Evolutionary conservation across 1,284 basidiomycete genomes (phyloP).

Genomic region (Moesziomyces globuligerus): DNA sequence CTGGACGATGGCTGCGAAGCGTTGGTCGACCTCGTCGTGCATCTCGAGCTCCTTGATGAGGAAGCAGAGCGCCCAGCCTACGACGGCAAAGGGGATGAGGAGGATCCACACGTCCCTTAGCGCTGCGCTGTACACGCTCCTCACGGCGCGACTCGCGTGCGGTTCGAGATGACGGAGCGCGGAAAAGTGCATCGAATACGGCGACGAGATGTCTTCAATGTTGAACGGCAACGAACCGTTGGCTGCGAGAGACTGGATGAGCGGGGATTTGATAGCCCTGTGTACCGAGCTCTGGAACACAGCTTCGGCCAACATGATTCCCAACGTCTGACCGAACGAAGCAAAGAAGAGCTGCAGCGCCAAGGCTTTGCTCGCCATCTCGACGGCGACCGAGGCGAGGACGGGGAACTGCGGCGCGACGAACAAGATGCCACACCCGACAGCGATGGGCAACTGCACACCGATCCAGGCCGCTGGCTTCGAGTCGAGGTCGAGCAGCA

Average conservation of each 20-base stretch:
- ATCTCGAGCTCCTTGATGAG: slow-evolving; percentile 32
- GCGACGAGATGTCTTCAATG: slow-evolving; percentile 30
- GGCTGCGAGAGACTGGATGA: slow-evolving; percentile 15
- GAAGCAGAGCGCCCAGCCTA: slow-evolving; percentile 20
- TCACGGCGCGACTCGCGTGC: slow-evolving; percentile 10
- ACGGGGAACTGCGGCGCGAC: slow-evolving; percentile 46
- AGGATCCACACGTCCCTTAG: slow-evolving; percentile 29
- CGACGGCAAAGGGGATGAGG: slow-evolving; percentile 26
- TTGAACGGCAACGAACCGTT: slow-evolving; percentile 32
- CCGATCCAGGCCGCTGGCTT: slow-evolving; percentile 17
- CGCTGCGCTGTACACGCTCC: slow-evolving; percentile 17
- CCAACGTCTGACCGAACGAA: slow-evolving; percentile 42
- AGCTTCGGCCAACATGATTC: slow-evolving; percentile 45
- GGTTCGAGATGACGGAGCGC: slow-evolving; percentile 8
- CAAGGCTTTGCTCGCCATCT: slow-evolving; percentile 25
- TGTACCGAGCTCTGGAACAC: slow-evolving; percentile 40
- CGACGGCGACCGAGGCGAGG: slow-evolving; percentile 21
- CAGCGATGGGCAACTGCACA: slow-evolving; percentile 36
- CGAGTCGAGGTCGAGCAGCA: slow-evolving; percentile 23
- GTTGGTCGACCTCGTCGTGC: slow-evolving; percentile 39
- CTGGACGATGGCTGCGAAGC: slow-evolving; percentile 19
- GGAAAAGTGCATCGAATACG: slow-evolving; percentile 28
- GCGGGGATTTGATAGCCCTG: slow-evolving; percentile 18
- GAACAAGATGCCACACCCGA: slow-evolving; percentile 39
- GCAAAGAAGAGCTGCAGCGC: slow-evolving; percentile 35